A percentile compares a stretch with the other conserved stretches of the same genome.
Evolutionary conservation across 2,329 filamentous ascomycete species (phyloP).

Genomic region (Sporothrix pallida): DNA sequence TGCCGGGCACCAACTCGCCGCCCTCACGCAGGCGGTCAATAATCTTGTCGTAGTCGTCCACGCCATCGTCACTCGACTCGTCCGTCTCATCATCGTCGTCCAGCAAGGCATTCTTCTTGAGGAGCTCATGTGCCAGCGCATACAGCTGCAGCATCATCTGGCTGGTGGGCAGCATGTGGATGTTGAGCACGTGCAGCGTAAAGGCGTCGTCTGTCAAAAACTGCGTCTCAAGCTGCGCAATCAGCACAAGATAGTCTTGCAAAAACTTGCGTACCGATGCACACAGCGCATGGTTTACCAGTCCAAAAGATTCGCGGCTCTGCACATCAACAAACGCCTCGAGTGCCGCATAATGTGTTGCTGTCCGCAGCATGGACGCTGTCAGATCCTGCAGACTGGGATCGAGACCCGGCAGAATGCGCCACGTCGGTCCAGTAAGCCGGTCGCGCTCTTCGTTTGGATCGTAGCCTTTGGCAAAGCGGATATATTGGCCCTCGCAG

Average conservation of each 20-base stretch:
- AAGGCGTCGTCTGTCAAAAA: slow-evolving; percentile 87
- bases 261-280: slow-evolving; percentile 90
- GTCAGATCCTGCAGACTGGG: slow-evolving; percentile 89
- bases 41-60: slow-evolving; percentile 89
- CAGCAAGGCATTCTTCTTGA: slow-evolving; percentile 85
- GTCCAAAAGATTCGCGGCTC: slow-evolving; percentile 88
- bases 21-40: slow-evolving; percentile 87
- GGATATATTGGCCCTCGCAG: slow-evolving; percentile 96
- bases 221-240: slow-evolving; percentile 92
- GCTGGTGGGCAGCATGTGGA: slow-evolving; percentile 86
- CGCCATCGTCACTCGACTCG: slow-evolving; percentile 74
- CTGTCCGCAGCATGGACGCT: slow-evolving; percentile 88
- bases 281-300: slow-evolving; percentile 93
- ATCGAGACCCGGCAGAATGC: slow-evolving; percentile 81
- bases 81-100: slow-evolving; percentile 79
- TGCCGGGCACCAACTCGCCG: slow-evolving; percentile 77
- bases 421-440: slow-evolving; percentile 80
- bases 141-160: slow-evolving; percentile 94
- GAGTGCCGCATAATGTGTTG: slow-evolving; percentile 88
- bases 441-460: slow-evolving; percentile 85
- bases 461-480: slow-evolving; percentile 82
- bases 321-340: slow-evolving; percentile 95
- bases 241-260: slow-evolving; percentile 90
- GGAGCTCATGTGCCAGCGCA: slow-evolving; percentile 81
- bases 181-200: slow-evolving; percentile 89